Conservation (phyloP, 2,329 filamentous ascomycete species). For the Paracoccidioides lutzii region DNA sequence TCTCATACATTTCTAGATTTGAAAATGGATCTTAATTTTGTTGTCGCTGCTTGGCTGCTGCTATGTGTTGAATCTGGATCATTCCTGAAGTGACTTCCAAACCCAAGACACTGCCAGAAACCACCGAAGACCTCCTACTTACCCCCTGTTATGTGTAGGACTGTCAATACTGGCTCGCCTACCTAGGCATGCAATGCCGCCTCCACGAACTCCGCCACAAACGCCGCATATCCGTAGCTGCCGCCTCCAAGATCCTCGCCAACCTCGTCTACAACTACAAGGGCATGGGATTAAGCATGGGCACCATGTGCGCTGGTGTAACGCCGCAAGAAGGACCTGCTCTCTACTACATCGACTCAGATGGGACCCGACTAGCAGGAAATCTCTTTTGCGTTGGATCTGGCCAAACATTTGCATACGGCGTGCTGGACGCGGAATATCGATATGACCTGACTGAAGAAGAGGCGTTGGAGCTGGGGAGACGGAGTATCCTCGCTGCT, state of each 20-base stretch:
- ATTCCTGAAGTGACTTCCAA: not conserved
- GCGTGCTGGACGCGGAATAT: constrained; percentile 94
- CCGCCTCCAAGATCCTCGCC: constrained; percentile 94
- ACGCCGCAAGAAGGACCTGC: constrained; percentile 83
- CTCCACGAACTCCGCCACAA: constrained; percentile 99
- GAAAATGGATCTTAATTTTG: not conserved
- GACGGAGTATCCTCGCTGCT: constrained; percentile 84
- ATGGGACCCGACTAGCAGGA: constrained; percentile 81
- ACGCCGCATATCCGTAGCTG: constrained; percentile 92
- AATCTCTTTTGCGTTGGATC: constrained; percentile 98
- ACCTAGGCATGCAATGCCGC: constrained; percentile 96
- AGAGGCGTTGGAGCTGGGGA: constrained; percentile 80
- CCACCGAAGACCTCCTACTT: not conserved
- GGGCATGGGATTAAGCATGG: constrained; percentile 97
- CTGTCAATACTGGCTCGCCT: constrained; percentile 99
- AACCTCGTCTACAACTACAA: constrained; percentile 99
- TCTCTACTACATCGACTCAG: constrained; percentile 97
- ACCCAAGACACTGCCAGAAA: not conserved
- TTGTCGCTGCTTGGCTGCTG: not conserved
- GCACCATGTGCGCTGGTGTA: constrained; percentile 97
- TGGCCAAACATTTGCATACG: constrained; percentile 97
- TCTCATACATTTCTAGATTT: not conserved
- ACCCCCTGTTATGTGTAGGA: constrained; percentile 41
- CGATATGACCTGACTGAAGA: constrained; percentile 74
- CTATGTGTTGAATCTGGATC: not conserved